These are phyloP conservation scores for Dactylellina parvicollis DNA, from an alignment of 2,329 filamentous ascomycete species.

Conservation along the genomic window DNA sequence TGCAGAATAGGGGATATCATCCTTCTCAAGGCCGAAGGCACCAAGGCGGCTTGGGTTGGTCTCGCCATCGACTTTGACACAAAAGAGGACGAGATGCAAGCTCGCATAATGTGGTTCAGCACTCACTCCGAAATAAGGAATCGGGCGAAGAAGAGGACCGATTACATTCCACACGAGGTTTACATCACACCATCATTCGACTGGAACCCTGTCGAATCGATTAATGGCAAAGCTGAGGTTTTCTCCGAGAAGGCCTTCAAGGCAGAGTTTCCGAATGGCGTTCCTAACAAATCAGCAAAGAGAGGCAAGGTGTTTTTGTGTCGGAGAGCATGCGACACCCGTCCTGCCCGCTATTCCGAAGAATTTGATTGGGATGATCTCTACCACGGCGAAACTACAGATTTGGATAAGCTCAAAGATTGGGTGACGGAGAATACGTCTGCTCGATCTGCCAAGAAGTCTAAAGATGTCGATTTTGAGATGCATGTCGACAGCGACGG, in stretches of 20 bases:
- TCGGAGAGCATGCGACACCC: conserved; percentile 84
- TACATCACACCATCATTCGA: conserved; percentile 92
- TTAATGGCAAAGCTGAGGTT: conserved; percentile 87
- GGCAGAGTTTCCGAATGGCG: conserved; percentile 75
- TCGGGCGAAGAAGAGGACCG: conserved; percentile 80
- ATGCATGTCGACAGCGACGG: conserved; percentile 55
- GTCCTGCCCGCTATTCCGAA: conserved; percentile 88
- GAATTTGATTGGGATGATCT: conserved; percentile 93
- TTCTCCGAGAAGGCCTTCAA: conserved; percentile 77
- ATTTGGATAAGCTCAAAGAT: conserved; percentile 73
- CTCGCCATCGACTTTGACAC: conserved; percentile 85
- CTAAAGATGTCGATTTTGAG: conserved; percentile 62
- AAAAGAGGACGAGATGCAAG: conserved; percentile 79
- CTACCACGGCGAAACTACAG: conserved; percentile 73
- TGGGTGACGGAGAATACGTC: conserved; percentile 78
- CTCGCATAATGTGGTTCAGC: conserved; percentile 95
- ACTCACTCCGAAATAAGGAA: conserved; percentile 89
- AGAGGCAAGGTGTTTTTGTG: conserved; percentile 90
- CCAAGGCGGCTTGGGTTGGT: conserved; percentile 85
- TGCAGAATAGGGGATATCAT: conserved; percentile 85
- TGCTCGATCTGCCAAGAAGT: conserved; percentile 66
- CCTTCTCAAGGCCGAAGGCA: conserved; percentile 83
- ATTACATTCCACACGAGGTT: conserved; percentile 85
- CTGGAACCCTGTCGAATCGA: conserved; percentile 83
- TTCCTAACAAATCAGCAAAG: conserved; percentile 77